Percentiles rank a stretch among this genome's conserved stretches.
Evolutionary conservation across 176 grass and related monocot species (phyloP).

Genomic region (Neostapfia colusana): DNA sequence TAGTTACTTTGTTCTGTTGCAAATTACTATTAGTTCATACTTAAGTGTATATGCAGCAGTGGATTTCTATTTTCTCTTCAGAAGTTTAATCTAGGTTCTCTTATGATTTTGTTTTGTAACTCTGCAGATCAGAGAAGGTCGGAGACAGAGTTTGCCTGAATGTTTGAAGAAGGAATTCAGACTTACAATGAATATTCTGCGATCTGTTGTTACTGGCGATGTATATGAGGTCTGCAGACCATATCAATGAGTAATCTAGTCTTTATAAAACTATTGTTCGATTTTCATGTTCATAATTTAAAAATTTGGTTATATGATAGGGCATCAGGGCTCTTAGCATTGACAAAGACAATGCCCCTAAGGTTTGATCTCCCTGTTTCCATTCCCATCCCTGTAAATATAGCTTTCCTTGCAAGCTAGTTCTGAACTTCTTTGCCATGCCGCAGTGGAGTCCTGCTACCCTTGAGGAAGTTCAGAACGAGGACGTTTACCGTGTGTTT

Average conservation of each 20-base stretch:
- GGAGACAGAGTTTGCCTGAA: constrained; percentile 74
- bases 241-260: not conserved
- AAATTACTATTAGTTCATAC: not conserved
- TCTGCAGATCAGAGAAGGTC: constrained; percentile 71
- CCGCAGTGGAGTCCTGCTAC: constrained; percentile 73
- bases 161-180: constrained; percentile 95
- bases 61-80: not conserved
- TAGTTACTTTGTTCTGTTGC: not conserved
- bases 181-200: constrained; percentile 82
- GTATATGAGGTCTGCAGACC: constrained; percentile 66
- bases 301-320: constrained; percentile 37
- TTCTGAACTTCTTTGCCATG: constrained; percentile 1
- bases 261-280: not conserved
- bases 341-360: constrained; percentile 92
- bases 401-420: not conserved
- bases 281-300: constrained; percentile 20
- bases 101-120: constrained; percentile 19
- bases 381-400: not conserved
- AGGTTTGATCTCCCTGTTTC: constrained; percentile 44
- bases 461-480: constrained; percentile 62
- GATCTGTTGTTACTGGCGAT: constrained; percentile 68
- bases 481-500: constrained; percentile 66
- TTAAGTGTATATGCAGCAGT: not conserved
- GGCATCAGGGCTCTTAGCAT: constrained; percentile 93
- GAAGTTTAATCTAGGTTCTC: not conserved